phyloP scores from a whole-genome alignment of 176 grass and related monocot genomes.

The Leersia perrieri region DNA sequence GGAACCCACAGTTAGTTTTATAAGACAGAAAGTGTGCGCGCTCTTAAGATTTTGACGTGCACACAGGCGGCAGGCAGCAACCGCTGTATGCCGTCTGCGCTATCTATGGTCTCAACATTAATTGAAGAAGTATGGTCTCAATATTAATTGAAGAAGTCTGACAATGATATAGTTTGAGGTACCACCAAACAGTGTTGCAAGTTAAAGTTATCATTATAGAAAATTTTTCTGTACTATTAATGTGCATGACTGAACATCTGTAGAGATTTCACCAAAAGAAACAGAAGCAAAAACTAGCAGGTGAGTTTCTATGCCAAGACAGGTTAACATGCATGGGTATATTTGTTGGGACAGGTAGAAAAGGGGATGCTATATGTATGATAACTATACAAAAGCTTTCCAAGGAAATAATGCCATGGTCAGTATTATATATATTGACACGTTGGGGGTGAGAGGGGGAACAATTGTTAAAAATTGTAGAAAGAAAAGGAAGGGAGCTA shows the following conservation, averaged over 20 bases:
- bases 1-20: too few species aligned
- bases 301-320: not conserved
- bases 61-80: too few species aligned
- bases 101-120: too few species aligned
- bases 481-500: conserved; percentile 16
- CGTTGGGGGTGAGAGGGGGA: not conserved
- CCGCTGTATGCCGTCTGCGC: too few species aligned
- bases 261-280: not conserved
- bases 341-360: conserved; percentile 12
- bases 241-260: not conserved
- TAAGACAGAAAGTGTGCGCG: too few species aligned
- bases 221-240: too few species aligned
- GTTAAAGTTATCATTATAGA: too few species aligned
- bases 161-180: not conserved
- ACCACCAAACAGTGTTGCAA: not conserved
- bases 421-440: conserved; percentile 12
- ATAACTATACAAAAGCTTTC: not conserved
- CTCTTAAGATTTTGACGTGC: too few species aligned
- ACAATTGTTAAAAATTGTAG: not conserved
- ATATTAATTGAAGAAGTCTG: too few species aligned
- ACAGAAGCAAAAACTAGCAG: not conserved
- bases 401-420: not conserved
- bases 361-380: not conserved
- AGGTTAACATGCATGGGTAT: not conserved
- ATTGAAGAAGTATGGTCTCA: too few species aligned